Evolutionary conservation across 805 yeast species (phyloP).

Genomic region (Kregervanrija fluxuum): DNA sequence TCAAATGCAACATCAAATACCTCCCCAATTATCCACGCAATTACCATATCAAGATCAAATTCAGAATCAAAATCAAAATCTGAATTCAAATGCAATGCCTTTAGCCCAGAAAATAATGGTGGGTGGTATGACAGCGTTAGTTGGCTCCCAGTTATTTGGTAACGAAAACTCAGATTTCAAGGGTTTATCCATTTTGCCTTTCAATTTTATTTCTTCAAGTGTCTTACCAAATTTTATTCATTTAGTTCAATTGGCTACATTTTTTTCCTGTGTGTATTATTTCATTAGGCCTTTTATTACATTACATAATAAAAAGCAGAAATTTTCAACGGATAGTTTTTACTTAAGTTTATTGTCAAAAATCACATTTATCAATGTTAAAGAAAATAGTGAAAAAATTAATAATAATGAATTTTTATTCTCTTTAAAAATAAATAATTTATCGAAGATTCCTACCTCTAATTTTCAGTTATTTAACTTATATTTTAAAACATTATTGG

Average conservation of each 20-base stretch:
- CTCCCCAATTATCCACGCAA: background rate
- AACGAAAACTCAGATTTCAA: constrained; percentile 13
- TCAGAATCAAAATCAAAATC: background rate
- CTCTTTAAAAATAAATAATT: constrained; percentile 6
- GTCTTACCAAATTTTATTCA: constrained; percentile 9
- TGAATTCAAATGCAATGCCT: background rate
- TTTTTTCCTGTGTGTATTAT: constrained; percentile 17
- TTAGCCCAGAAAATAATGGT: constrained; percentile 17
- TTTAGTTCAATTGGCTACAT: constrained; percentile 10
- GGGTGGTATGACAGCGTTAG: constrained; percentile 29
- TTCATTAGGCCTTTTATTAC: background rate
- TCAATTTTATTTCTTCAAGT: constrained; percentile 19
- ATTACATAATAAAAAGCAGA: background rate
- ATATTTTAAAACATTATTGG: constrained; percentile 11
- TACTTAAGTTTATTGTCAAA: too few species aligned
- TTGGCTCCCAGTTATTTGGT: constrained; percentile 25
- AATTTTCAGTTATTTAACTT: constrained; percentile 1
- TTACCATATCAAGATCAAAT: background rate
- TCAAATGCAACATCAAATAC: constrained; percentile 2
- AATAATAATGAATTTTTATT: background rate
- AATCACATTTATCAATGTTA: background rate
- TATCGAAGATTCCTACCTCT: constrained; percentile 8
- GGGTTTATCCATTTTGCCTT: constrained; percentile 22
- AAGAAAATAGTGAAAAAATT: background rate
- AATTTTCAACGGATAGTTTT: too few species aligned